phyloP scores from a whole-genome alignment of 768 basidiomycete species.

The Naganishia vaughanmartiniae region DNA sequence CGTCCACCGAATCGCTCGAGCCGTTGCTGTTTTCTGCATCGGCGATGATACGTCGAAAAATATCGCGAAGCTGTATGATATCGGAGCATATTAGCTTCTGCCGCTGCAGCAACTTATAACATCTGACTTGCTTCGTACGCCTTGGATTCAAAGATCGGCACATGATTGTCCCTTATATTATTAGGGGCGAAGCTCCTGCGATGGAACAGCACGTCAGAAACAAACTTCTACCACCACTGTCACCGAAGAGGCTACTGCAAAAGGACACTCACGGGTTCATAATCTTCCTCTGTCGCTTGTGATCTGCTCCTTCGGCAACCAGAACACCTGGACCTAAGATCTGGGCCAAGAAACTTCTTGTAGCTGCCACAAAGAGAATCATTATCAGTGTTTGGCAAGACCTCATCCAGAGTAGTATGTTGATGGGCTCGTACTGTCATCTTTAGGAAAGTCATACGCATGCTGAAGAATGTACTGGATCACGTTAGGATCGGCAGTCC shows the following conservation, averaged over 20 bases:
- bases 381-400: not conserved
- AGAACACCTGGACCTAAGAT: slow-evolving; percentile 69
- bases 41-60: slow-evolving; percentile 3
- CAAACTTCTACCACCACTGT: no score
- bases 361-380: slow-evolving; percentile 40
- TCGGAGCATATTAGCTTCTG: not conserved
- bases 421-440: slow-evolving; percentile 58
- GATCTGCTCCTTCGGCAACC: slow-evolving; percentile 57
- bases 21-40: slow-evolving; percentile 33
- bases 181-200: slow-evolving; percentile 59
- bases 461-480: slow-evolving; percentile 72
- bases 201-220: slow-evolving; percentile 47
- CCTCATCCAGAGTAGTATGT: not conserved
- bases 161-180: slow-evolving; percentile 57
- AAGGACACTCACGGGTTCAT: slow-evolving; percentile 52
- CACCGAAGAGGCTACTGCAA: not conserved
- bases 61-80: slow-evolving; percentile 2
- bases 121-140: slow-evolving; percentile 56
- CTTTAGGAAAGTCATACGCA: slow-evolving; percentile 66
- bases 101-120: slow-evolving; percentile 30
- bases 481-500: slow-evolving; percentile 76
- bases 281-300: slow-evolving; percentile 68
- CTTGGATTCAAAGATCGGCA: slow-evolving; percentile 63
- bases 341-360: slow-evolving; percentile 68
- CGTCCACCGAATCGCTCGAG: slow-evolving; percentile 55